Base-by-base conservation (phyloP, 331 rosid genomes). In the Pyrus hybrid region DNA sequence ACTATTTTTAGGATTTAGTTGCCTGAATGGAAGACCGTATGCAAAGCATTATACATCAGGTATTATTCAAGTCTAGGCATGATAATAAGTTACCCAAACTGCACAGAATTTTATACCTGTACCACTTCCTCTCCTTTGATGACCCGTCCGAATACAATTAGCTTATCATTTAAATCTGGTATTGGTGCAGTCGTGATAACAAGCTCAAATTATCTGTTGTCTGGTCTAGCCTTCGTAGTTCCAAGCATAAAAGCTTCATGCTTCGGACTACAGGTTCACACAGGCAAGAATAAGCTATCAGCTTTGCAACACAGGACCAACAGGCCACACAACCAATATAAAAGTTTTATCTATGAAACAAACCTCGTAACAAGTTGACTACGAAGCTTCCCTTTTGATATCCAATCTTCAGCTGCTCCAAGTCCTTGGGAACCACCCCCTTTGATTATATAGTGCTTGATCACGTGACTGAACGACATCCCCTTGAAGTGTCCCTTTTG, bases 131-230 rank as follows among this genome's bases (percentile, higher is more conserved):
- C 93, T 77, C 99, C 99, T 89, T 85, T 90, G 81, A 94, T 16
- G 78, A 94, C 99, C 57, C 76, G 95, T 45, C 99, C 99, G 73
- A 94, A 94, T 75, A 94, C 88, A 76, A 84, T 76, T 65, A 92
- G 87, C 87, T 92, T 91, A 83, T 95, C 98, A 25, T 83, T 90
- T 66, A 95, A 82, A 86, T 92, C 97, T 28, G 99, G 98, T 67
- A 95, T 95, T 3, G 99, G 99, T 63, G 99, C 98, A 68, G 99
- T 95, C 33, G 99, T 95, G 75, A 95, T 89, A 76, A 90, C 91
- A 81, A 95, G 93, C 85, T 92, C 91, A 83, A 95, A 95, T 81
- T 85, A 91, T 73, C 87, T 83, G 83, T 81, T 69, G 79, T 61
- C 75, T 73, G 78, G 91, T 72, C 89, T 92, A 22, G 86, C 88